Conservation (phyloP, 495 filamentous ascomycete genomes). For the Xylaria cubensis region DNA sequence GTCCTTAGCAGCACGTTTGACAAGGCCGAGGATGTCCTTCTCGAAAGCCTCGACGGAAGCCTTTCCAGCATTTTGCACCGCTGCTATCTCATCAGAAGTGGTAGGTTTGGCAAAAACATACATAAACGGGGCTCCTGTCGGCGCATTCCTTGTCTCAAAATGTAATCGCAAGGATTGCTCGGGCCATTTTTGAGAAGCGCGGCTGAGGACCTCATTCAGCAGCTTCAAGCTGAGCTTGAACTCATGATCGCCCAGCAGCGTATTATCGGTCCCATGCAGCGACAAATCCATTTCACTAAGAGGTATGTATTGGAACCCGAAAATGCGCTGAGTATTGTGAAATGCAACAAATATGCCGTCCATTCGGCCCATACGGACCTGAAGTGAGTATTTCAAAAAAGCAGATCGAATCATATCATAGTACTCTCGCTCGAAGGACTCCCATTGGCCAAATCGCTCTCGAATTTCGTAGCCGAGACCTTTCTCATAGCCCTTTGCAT, state of each 20-base stretch:
- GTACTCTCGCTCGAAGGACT: conserved; percentile 94
- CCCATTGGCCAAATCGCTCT: conserved; percentile 71
- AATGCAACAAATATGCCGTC: conserved; percentile 98
- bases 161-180: conserved; percentile 78
- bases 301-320: conserved; percentile 95
- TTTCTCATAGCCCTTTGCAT: conserved; percentile 70
- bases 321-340: conserved; percentile 93
- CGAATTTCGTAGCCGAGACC: conserved; percentile 89
- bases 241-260: conserved; percentile 78
- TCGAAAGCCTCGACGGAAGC: conserved; percentile 72
- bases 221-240: conserved; percentile 81
- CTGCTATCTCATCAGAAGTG: conserved; percentile 68
- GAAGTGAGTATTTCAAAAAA: conserved; percentile 95
- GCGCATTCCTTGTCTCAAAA: conserved; percentile 80
- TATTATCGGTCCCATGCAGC: conserved; percentile 74
- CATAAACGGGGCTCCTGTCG: conserved; percentile 67
- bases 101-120: conserved; percentile 90
- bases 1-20: conserved; percentile 37
- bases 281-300: conserved; percentile 85
- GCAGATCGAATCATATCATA: conserved; percentile 95
- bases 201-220: conserved; percentile 78
- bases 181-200: conserved; percentile 74
- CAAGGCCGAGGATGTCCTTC: conserved; percentile 62
- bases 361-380: conserved; percentile 96
- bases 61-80: conserved; percentile 71